Base-by-base conservation (phyloP, 2,329 filamentous ascomycete genomes). In the Coniochaeta prunicola region DNA sequence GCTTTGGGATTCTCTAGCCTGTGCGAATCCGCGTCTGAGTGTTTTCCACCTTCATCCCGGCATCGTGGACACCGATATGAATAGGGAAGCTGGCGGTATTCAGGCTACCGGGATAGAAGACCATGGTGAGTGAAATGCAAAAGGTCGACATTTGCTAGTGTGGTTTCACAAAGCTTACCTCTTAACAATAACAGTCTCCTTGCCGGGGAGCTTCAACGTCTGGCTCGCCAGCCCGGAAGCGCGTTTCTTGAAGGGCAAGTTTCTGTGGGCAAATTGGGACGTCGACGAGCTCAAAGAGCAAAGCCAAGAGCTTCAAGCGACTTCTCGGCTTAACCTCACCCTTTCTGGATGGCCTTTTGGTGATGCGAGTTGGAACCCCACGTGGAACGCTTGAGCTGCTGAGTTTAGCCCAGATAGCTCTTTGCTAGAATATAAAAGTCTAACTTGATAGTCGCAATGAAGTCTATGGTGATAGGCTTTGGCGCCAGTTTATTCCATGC, bases 1-100 rank as follows among this genome's bases (percentile, higher is more conserved):
- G n/a, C 38, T 21, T n/a, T 42, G 9, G 15, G 70, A 72, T 38
- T 57, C 67, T 7, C 13, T 70, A 0, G 62, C 62, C 0, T 15
- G 62, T 33, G 53, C 40, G 24, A 54, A 59, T 53, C 56, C 58
- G 17, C 30, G 40, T 0, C 59, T 73, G 10, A 66, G 71, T 42
- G 59, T 67, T 0, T 15, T 71, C 0, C 64, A 68, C 17, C 62
- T 64, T 2, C 69, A 71, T 17, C 55, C 58, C 3, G 57, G 60
- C 6, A 33, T 60, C 5, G 57, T 56, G 17, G 60, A 58, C 10
- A 60, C 58, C 2, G 59, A 38, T 61, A 1, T 61, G 38, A 42
- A 21, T 15, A 42, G 15, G 19, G n/a, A 42, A 42, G 38, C 38
- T 21, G 12, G 38, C 60, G 1, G 38, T 63, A 0, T 63, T 64